A percentile compares a stretch with the other conserved stretches of the same genome.
Evolutionary conservation across 495 filamentous ascomycete genomes (phyloP).

Genomic region (Tetracladium setigerum): DNA sequence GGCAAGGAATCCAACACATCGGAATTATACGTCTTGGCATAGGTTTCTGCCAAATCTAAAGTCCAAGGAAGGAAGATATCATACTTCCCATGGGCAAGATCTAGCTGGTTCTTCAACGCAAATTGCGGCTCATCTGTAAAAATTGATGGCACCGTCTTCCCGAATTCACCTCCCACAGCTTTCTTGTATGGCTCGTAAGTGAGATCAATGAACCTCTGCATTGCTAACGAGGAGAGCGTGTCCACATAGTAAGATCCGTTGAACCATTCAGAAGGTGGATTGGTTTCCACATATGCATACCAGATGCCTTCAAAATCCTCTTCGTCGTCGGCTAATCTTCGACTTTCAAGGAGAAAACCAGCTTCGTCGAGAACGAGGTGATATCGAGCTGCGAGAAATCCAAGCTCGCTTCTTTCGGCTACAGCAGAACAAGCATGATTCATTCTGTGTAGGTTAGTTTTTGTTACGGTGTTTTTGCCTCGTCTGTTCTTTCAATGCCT

Average conservation of each 20-base stretch:
- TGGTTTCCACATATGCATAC: conserved; percentile 21
- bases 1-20: conserved; percentile 14
- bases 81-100: background rate
- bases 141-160: conserved; percentile 17
- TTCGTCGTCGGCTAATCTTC: conserved; percentile 5
- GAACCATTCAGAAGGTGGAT: conserved; percentile 18
- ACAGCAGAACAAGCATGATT: too few relatives aligned
- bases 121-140: conserved; percentile 26
- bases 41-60: conserved; percentile 4
- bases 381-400: conserved; percentile 15
- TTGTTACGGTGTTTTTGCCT: too few relatives aligned
- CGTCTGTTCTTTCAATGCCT: too few relatives aligned
- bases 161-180: conserved; percentile 19
- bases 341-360: conserved; percentile 10
- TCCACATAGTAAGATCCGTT: conserved; percentile 22
- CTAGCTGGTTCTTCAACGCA: conserved; percentile 17
- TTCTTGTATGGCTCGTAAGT: conserved; percentile 23
- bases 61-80: conserved; percentile 23
- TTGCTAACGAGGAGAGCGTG: conserved; percentile 18
- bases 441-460: too few relatives aligned
- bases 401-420: background rate
- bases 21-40: conserved; percentile 4
- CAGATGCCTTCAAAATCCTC: conserved; percentile 7
- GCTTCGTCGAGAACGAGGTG: conserved; percentile 11
- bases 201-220: conserved; percentile 16